Conservation (phyloP, 2,329 filamentous ascomycete genomes). For the Didymella pinodella region DNA sequence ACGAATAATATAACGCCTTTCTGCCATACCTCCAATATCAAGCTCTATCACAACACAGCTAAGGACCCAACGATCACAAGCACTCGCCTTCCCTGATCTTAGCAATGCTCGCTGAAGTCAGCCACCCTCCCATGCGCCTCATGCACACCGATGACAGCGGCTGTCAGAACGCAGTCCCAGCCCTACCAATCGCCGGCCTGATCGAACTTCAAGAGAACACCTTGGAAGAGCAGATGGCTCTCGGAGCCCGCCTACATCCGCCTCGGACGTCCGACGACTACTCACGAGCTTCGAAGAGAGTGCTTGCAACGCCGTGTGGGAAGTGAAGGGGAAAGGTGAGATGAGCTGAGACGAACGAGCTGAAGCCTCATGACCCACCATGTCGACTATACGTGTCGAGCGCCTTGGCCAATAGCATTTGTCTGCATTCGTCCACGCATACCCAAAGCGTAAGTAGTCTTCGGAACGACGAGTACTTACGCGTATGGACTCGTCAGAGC, state of each 20-base stretch:
- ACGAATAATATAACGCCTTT: conserved; percentile 7
- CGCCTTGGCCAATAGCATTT: not conserved
- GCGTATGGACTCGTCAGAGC: not conserved
- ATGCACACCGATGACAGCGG: conserved; percentile 15
- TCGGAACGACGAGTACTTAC: not conserved
- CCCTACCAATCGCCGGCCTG: conserved; percentile 2
- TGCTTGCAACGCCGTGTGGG: not conserved
- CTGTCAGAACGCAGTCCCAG: not conserved
- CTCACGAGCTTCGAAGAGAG: not conserved
- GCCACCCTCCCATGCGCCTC: conserved; percentile 3
- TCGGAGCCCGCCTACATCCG: conserved; percentile 11
- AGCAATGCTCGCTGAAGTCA: conserved; percentile 6
- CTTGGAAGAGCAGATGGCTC: not conserved
- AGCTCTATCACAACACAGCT: not conserved
- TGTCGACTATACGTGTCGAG: not conserved
- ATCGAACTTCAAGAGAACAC: not conserved
- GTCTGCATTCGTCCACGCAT: not conserved
- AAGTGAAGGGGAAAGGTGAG: not conserved
- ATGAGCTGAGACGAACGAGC: conserved; percentile 6
- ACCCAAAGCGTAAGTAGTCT: not conserved
- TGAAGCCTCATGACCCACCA: conserved; percentile 7
- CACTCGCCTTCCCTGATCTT: conserved; percentile 1
- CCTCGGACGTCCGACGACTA: not conserved
- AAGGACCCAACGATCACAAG: conserved; percentile 1
- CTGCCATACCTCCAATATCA: conserved; percentile 8